These are phyloP conservation scores for Suillus americanus DNA, from an alignment of 768 basidiomycete genomes.

Conservation along the genomic window DNA sequence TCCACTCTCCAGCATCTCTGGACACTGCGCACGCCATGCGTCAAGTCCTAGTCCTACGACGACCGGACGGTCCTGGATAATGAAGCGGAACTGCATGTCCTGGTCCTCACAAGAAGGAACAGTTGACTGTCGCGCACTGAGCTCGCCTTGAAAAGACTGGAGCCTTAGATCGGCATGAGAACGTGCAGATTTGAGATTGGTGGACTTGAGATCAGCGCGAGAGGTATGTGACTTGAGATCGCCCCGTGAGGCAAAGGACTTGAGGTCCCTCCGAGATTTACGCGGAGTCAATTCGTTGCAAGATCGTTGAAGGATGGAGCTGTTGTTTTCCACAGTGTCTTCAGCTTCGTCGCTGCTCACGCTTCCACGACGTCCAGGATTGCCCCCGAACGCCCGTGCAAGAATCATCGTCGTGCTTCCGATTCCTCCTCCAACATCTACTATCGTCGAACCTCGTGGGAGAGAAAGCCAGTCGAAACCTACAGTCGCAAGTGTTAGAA, in stretches of 20 bases:
- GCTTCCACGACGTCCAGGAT: slow-evolving; percentile 5
- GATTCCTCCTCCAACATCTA: slow-evolving; percentile 73
- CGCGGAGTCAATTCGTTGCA: neutral
- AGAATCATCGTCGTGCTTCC: slow-evolving; percentile 50
- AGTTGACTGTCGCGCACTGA: neutral
- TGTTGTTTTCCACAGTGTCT: neutral
- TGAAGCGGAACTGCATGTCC: slow-evolving; percentile 39
- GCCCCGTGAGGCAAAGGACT: slow-evolving; percentile 1
- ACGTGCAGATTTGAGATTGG: neutral
- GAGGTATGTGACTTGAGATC: neutral
- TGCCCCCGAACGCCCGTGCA: slow-evolving; percentile 34
- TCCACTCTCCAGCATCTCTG: slow-evolving; percentile 54
- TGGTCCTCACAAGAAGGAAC: neutral
- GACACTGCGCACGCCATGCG: slow-evolving; percentile 61
- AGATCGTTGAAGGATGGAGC: neutral
- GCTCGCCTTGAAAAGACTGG: neutral
- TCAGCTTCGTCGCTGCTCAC: slow-evolving; percentile 6
- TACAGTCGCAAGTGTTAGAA: slow-evolving; percentile 20
- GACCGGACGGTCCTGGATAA: slow-evolving; percentile 61
- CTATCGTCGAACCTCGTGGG: slow-evolving; percentile 47
- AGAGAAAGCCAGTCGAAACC: slow-evolving; percentile 61
- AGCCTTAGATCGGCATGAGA: neutral
- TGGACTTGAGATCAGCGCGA: neutral
- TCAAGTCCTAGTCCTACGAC: slow-evolving; percentile 53
- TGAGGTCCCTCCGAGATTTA: neutral